Conservation (phyloP, 2,329 filamentous ascomycete genomes). For the Shiraia sp. region DNA sequence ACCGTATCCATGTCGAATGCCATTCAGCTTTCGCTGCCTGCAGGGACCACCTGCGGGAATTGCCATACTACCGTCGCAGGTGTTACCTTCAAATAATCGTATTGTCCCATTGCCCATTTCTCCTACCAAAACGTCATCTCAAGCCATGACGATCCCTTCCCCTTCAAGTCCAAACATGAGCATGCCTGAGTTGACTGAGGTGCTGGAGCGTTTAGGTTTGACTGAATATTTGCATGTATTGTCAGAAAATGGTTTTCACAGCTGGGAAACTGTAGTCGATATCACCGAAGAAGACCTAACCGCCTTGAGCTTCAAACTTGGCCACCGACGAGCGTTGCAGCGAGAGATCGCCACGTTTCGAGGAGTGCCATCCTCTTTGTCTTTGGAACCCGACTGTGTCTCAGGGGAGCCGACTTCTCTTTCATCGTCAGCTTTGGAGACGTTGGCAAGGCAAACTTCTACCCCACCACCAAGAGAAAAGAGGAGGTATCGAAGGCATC, state of each 20-base stretch:
- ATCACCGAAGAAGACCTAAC: constrained; percentile 47
- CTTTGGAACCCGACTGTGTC: constrained; percentile 27
- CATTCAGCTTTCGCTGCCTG: constrained; percentile 14
- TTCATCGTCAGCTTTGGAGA: constrained; percentile 36
- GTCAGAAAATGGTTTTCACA: constrained; percentile 42
- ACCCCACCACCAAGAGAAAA: constrained; percentile 35
- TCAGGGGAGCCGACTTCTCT: constrained; percentile 25
- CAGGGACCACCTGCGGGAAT: constrained; percentile 14
- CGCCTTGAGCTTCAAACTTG: constrained; percentile 44
- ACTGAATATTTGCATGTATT: constrained; percentile 32
- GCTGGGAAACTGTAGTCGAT: constrained; percentile 45
- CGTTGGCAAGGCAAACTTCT: constrained; percentile 25
- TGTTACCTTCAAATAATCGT: constrained; percentile 24
- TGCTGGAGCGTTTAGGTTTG: constrained; percentile 39
- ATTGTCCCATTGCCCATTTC: constrained; percentile 16
- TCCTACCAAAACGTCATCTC: constrained; percentile 19
- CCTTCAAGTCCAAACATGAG: constrained; percentile 19
- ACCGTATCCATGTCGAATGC: constrained; percentile 6
- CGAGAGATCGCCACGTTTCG: constrained; percentile 46
- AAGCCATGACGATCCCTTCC: constrained; percentile 33
- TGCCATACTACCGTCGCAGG: constrained; percentile 13
- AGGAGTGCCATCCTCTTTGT: constrained; percentile 30
- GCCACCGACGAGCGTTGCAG: constrained; percentile 44
- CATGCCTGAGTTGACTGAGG: constrained; percentile 27
- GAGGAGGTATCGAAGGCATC: constrained; percentile 44